phyloP scores from a whole-genome alignment of 306 rosid species.

The Cucumis melo region DNA sequence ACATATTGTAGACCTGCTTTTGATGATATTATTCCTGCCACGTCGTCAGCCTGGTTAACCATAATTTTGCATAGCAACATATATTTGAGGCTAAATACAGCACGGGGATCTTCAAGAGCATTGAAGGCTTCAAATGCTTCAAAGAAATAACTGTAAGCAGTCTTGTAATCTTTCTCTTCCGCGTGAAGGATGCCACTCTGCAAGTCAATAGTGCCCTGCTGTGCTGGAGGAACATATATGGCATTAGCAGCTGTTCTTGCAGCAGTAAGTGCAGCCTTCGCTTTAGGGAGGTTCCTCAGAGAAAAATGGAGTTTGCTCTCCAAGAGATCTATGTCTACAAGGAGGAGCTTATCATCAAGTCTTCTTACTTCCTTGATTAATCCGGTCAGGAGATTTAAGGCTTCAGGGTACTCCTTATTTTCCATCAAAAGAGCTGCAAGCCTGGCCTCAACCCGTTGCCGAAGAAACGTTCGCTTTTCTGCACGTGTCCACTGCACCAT shows the following conservation, averaged over 20 bases:
- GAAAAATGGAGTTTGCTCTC: slow-evolving; percentile 92
- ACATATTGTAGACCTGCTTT: slow-evolving; percentile 77
- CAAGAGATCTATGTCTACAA: slow-evolving; percentile 85
- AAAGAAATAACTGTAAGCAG: slow-evolving; percentile 80
- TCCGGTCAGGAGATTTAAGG: slow-evolving; percentile 59
- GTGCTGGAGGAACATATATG: slow-evolving; percentile 94
- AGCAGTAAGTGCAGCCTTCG: slow-evolving; percentile 90
- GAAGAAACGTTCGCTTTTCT: slow-evolving; percentile 80
- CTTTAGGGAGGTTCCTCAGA: slow-evolving; percentile 88
- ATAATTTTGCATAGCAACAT: slow-evolving; percentile 86
- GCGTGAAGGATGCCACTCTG: slow-evolving; percentile 98
- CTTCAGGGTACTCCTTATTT: slow-evolving; percentile 80
- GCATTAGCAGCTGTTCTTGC: slow-evolving; percentile 98
- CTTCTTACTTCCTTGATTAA: slow-evolving; percentile 94
- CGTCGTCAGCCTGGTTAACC: slow-evolving; percentile 92
- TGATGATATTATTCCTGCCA: slow-evolving; percentile 71
- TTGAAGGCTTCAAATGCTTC: slow-evolving; percentile 94
- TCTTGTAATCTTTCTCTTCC: slow-evolving; percentile 87
- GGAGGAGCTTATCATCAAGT: slow-evolving; percentile 90
- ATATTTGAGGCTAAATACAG: slow-evolving; percentile 84
- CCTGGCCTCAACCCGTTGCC: slow-evolving; percentile 92
- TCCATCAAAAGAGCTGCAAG: slow-evolving; percentile 94
- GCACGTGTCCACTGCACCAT: slow-evolving; percentile 91
- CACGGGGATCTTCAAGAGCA: slow-evolving; percentile 85
- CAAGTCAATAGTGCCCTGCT: slow-evolving; percentile 84